phyloP scores from a whole-genome alignment of 2,329 filamentous ascomycete species.

The Talaromyces amestolkiae region DNA sequence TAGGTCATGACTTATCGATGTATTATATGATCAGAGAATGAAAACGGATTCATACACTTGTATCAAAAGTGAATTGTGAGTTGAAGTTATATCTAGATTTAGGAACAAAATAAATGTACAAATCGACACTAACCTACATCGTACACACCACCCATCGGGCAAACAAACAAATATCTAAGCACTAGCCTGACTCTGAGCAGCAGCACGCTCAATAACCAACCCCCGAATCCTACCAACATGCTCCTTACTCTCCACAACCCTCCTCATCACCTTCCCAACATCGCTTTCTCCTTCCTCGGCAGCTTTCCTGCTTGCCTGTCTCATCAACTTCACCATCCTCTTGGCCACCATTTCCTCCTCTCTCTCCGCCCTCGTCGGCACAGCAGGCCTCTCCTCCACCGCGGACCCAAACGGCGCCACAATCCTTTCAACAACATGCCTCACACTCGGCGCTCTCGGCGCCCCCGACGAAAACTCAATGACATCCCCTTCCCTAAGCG shows the following conservation, averaged over 20 bases:
- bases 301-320: conserved; percentile 29
- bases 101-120: conserved; percentile 2
- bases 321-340: conserved; percentile 33
- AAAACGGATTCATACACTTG: neutral
- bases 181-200: neutral
- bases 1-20: neutral
- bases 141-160: neutral
- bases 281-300: conserved; percentile 24
- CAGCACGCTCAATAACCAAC: conserved; percentile 31
- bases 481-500: conserved; percentile 44
- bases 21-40: neutral
- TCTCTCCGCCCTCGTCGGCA: conserved; percentile 37
- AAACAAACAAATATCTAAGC: neutral
- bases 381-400: conserved; percentile 37
- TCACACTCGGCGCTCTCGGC: conserved; percentile 38
- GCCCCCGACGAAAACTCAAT: conserved; percentile 45
- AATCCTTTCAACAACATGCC: conserved; percentile 44
- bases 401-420: conserved; percentile 39
- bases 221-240: conserved; percentile 30
- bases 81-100: neutral
- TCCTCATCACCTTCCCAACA: conserved; percentile 24
- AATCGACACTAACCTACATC: neutral
- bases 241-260: conserved; percentile 22
- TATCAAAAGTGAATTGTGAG: neutral
- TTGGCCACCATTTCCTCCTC: conserved; percentile 31